Conservation (phyloP, 2,329 filamentous ascomycete genomes). For the Pestalotiopsis sp. region DNA sequence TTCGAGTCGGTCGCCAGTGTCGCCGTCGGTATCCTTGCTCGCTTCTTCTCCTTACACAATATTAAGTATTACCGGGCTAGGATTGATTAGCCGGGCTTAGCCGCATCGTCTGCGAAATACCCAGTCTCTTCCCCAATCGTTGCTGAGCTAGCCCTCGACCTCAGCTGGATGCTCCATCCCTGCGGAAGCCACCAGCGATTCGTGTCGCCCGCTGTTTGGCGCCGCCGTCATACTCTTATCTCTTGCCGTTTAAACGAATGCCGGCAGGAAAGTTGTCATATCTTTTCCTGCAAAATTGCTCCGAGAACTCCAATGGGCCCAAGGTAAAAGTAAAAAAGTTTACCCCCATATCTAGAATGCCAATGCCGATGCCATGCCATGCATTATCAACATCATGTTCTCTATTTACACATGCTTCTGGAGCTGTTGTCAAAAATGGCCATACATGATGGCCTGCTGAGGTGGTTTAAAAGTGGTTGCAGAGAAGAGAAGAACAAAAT, state of each 20-base stretch:
- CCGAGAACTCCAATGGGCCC: slow-evolving; percentile 49
- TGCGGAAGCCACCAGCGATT: slow-evolving; percentile 20
- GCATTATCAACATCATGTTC: slow-evolving; percentile 51
- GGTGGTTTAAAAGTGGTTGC: slow-evolving; percentile 30
- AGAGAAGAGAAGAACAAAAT: slow-evolving; percentile 31
- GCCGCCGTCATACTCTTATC: slow-evolving; percentile 17
- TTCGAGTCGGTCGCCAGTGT: slow-evolving; percentile 2
- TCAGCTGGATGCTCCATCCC: slow-evolving; percentile 30
- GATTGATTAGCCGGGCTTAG: slow-evolving; percentile 30
- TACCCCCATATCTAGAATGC: slow-evolving; percentile 48
- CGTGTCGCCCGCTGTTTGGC: slow-evolving; percentile 12
- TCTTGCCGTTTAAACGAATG: slow-evolving; percentile 48
- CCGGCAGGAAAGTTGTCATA: slow-evolving; percentile 35
- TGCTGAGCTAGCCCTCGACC: slow-evolving; percentile 37
- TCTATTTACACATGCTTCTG: slow-evolving; percentile 50
- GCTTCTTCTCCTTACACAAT: slow-evolving; percentile 36
- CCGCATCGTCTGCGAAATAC: slow-evolving; percentile 23
- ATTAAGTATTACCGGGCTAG: slow-evolving; percentile 46
- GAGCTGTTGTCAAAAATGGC: slow-evolving; percentile 35
- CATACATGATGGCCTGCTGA: slow-evolving; percentile 30
- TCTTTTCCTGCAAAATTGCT: slow-evolving; percentile 42
- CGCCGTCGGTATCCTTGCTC: slow-evolving; percentile 19
- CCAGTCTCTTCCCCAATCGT: slow-evolving; percentile 24
- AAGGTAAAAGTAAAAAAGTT: slow-evolving; percentile 28
- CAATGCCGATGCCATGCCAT: slow-evolving; percentile 51